Evolutionary conservation across 2,329 filamentous ascomycete genomes (phyloP).

Genomic region (Ilyonectria mors-panacis): DNA sequence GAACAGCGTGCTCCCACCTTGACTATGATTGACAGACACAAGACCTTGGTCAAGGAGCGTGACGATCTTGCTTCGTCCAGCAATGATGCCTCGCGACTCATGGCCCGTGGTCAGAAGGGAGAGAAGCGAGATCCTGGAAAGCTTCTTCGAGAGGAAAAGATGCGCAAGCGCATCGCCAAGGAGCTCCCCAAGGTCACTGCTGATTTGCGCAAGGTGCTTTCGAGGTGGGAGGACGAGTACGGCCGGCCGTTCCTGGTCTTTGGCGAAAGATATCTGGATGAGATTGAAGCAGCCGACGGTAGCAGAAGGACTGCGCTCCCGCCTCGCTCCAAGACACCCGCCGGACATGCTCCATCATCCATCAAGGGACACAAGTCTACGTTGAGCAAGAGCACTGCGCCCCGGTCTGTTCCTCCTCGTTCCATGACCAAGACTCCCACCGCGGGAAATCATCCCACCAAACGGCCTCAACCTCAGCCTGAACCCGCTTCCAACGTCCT

Average conservation of each 20-base stretch:
- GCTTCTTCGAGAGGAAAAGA: conserved; percentile 95
- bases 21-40: conserved; percentile 86
- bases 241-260: conserved; percentile 94
- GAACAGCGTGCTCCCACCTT: conserved; percentile 91
- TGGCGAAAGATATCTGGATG: conserved; percentile 91
- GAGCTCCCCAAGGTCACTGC: conserved; percentile 92
- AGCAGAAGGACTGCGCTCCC: conserved; percentile 67
- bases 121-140: conserved; percentile 96
- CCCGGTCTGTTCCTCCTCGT: conserved; percentile 55
- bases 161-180: conserved; percentile 97
- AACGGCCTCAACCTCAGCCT: conserved; percentile 47
- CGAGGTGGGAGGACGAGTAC: conserved; percentile 93
- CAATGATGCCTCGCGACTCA: conserved; percentile 93
- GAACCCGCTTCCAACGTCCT: conserved; percentile 41
- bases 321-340: conserved; percentile 80
- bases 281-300: conserved; percentile 75
- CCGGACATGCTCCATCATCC: conserved; percentile 65
- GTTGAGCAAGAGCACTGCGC: conserved; percentile 44
- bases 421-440: conserved; percentile 70
- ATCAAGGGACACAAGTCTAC: conserved; percentile 56
- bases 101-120: conserved; percentile 92
- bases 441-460: conserved; percentile 52
- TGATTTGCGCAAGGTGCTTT: conserved; percentile 86
- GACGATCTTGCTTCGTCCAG: conserved; percentile 91
- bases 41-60: conserved; percentile 85